phyloP scores from a whole-genome alignment of 306 rosid genomes.

The Gillenia trifoliata region DNA sequence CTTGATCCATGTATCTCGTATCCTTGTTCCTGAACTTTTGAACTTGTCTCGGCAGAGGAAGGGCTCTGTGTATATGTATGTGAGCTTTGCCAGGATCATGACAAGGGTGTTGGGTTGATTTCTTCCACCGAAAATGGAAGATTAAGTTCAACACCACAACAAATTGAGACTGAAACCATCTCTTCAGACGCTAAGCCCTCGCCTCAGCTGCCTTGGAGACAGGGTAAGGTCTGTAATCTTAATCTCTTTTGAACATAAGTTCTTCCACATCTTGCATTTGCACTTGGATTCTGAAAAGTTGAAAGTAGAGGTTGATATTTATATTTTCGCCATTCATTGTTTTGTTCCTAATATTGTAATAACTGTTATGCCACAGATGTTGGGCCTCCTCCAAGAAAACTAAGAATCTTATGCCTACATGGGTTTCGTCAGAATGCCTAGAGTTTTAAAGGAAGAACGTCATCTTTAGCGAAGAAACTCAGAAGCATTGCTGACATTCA shows the following conservation, averaged over 20 bases:
- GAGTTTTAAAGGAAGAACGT: constrained; percentile 80
- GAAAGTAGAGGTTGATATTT: constrained; percentile 2
- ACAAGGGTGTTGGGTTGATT: constrained; percentile 51
- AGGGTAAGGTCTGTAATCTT: constrained; percentile 78
- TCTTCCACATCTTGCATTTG: background rate
- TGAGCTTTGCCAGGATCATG: constrained; percentile 87
- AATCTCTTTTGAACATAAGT: background rate
- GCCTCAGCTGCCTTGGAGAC: constrained; percentile 38
- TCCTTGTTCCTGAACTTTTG: constrained; percentile 14
- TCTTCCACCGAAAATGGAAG: constrained; percentile 74
- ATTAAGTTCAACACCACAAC: constrained; percentile 54
- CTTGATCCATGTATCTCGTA: background rate
- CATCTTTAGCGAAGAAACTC: constrained; percentile 80
- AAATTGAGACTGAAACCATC: constrained; percentile 27
- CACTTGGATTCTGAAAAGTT: background rate
- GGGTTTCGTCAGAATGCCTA: constrained; percentile 95
- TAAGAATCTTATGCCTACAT: constrained; percentile 82
- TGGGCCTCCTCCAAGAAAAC: constrained; percentile 48
- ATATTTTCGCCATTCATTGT: constrained; percentile 15
- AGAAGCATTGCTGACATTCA: constrained; percentile 63
- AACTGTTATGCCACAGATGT: constrained; percentile 39
- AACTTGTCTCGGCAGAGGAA: constrained; percentile 42
- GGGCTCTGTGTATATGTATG: constrained; percentile 52
- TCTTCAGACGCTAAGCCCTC: constrained; percentile 28
- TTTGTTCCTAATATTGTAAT: constrained; percentile 15